Evolutionary conservation across 139 green algal genomes (phyloP).

Genomic region (Zygnema cylindricum): DNA sequence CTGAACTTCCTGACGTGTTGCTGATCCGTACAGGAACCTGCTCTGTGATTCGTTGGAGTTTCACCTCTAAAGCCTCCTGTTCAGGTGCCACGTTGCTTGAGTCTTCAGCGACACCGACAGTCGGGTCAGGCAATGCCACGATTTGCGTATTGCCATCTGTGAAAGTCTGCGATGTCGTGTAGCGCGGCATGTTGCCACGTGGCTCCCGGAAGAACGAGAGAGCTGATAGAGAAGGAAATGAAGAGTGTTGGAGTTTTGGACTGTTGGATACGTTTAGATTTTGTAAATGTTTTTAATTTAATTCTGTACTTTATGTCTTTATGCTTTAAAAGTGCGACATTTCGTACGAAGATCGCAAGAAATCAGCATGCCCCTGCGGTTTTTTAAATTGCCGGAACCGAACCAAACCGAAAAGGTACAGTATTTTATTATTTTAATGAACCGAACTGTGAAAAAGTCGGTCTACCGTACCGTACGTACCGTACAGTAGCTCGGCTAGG

Average conservation of each 20-base stretch:
- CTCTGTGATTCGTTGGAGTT: slow-evolving; percentile 52
- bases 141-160: slow-evolving; percentile 62
- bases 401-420: too few species aligned
- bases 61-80: slow-evolving; percentile 50
- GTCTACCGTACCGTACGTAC: too few species aligned
- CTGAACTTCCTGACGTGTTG: slow-evolving; percentile 56
- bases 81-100: slow-evolving; percentile 12
- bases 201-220: background rate
- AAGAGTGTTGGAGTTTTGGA: background rate
- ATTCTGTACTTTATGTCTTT: too few species aligned
- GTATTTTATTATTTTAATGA: too few species aligned
- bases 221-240: background rate
- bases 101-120: background rate
- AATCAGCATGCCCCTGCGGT: too few species aligned
- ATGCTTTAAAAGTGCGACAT: too few species aligned
- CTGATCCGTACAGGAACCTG: slow-evolving; percentile 36
- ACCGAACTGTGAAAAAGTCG: too few species aligned
- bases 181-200: slow-evolving; percentile 47
- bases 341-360: too few species aligned
- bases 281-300: too few species aligned
- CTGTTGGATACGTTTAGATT: too few species aligned
- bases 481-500: too few species aligned
- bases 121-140: slow-evolving; percentile 39
- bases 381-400: too few species aligned
- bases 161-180: slow-evolving; percentile 60